phyloP scores from a whole-genome alignment of 805 yeast species.

The Ogataea pini region DNA sequence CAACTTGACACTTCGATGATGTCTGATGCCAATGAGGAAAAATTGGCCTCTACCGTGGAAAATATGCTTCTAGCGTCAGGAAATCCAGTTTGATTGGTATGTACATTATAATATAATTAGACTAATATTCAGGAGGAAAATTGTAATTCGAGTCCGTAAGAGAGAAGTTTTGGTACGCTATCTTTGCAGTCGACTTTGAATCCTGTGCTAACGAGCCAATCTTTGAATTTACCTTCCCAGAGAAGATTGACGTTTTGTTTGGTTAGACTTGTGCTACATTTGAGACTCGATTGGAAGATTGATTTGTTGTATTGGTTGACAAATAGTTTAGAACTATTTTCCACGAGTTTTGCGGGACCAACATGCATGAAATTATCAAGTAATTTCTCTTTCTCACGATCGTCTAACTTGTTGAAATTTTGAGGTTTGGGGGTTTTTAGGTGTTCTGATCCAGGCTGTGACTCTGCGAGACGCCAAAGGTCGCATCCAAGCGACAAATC shows the following conservation, averaged over 20 bases:
- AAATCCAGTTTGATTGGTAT: no score
- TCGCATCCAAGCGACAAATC: slow-evolving; percentile 87
- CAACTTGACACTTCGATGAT: slow-evolving; percentile 75
- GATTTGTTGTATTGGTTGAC: slow-evolving; percentile 46
- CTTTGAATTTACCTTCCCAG: slow-evolving; percentile 89
- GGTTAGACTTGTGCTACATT: slow-evolving; percentile 67
- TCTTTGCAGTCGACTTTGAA: slow-evolving; percentile 49
- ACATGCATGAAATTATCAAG: slow-evolving; percentile 27
- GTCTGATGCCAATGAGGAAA: slow-evolving; percentile 50
- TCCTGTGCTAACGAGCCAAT: slow-evolving; percentile 78
- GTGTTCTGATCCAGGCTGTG: neutral
- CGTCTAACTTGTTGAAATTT: slow-evolving; percentile 23
- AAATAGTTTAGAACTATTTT: slow-evolving; percentile 25
- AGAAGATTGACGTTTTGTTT: slow-evolving; percentile 60
- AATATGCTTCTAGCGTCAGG: slow-evolving; percentile 39
- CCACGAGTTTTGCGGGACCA: slow-evolving; percentile 22
- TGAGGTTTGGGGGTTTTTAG: neutral
- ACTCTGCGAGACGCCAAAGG: slow-evolving; percentile 56
- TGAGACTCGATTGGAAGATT: slow-evolving; percentile 69
- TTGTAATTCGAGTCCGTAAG: slow-evolving; percentile 62
- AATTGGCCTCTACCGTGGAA: slow-evolving; percentile 54
- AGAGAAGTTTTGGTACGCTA: slow-evolving; percentile 47
- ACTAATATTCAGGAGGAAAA: slow-evolving; percentile 57
- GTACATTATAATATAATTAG: no score
- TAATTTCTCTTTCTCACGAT: slow-evolving; percentile 23